Conservation (phyloP, 1,284 basidiomycete genomes). For the Cryptococcus neoformans region DNA sequence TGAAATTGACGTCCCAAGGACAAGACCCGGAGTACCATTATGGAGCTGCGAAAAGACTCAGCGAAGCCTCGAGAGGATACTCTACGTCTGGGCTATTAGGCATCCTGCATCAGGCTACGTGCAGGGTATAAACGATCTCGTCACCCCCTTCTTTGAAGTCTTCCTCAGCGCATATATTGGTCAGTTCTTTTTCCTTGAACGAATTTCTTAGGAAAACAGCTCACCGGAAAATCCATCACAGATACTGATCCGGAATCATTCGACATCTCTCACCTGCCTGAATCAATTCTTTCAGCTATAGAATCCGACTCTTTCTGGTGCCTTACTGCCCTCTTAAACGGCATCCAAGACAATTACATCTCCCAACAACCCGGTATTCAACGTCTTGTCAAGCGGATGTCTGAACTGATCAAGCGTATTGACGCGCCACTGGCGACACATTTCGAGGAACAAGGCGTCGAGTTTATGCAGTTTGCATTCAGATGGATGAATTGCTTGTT, state of each 20-base stretch:
- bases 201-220: neutral
- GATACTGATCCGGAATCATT: constrained; percentile 81
- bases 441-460: constrained; percentile 82
- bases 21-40: constrained; percentile 80
- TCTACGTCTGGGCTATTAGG: constrained; percentile 97
- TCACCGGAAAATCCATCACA: neutral
- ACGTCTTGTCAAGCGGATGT: constrained; percentile 84
- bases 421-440: constrained; percentile 80
- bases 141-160: constrained; percentile 22
- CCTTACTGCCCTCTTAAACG: constrained; percentile 84
- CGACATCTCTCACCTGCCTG: constrained; percentile 71
- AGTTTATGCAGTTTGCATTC: constrained; percentile 99
- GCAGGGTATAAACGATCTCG: constrained; percentile 93
- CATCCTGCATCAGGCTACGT: constrained; percentile 97
- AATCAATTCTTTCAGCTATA: constrained; percentile 68
- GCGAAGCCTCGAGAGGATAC: constrained; percentile 83
- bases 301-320: constrained; percentile 99
- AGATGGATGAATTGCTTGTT: constrained; percentile 98
- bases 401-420: constrained; percentile 84
- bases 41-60: constrained; percentile 89
- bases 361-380: constrained; percentile 93
- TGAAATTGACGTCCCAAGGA: constrained; percentile 92
- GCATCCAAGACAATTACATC: constrained; percentile 97
- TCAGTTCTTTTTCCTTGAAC: constrained; percentile 42
- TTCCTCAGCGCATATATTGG: constrained; percentile 76